phyloP scores from a whole-genome alignment of 192 early-diverging fungal genomes.

The Coemansia sp. region DNA sequence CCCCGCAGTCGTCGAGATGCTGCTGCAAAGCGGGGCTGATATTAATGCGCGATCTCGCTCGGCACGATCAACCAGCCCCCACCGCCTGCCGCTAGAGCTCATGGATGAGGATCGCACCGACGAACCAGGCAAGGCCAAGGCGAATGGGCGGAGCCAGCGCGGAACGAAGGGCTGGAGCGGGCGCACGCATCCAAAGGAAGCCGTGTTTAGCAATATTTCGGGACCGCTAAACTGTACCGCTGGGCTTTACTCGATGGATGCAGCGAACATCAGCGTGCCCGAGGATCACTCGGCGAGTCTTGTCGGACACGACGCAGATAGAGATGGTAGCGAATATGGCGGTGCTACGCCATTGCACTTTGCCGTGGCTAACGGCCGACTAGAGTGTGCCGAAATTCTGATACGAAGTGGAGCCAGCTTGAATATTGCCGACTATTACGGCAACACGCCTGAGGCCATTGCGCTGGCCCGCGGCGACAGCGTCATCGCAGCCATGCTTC shows the following conservation, averaged over 20 bases:
- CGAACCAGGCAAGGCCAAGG: conserved; percentile 1
- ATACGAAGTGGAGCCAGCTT: conserved; percentile 64
- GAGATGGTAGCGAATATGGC: conserved; percentile 25
- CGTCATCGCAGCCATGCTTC: background rate
- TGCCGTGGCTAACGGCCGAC: conserved; percentile 77
- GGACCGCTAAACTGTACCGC: conserved; percentile 31
- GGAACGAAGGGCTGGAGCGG: conserved; percentile 27
- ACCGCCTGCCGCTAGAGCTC: background rate
- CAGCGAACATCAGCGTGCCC: background rate
- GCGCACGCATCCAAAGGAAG: background rate
- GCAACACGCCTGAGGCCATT: conserved; percentile 47
- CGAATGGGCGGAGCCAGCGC: conserved; percentile 20
- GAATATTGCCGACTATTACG: conserved; percentile 63
- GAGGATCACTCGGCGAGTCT: conserved; percentile 2
- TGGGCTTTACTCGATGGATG: conserved; percentile 42
- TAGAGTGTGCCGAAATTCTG: conserved; percentile 63
- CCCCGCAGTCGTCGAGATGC: conserved; percentile 69
- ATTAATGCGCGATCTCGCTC: conserved; percentile 60
- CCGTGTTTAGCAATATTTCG: conserved; percentile 28
- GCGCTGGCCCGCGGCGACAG: conserved; percentile 36
- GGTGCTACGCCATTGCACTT: conserved; percentile 84
- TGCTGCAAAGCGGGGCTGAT: conserved; percentile 74
- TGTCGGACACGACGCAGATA: background rate
- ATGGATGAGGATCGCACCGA: conserved; percentile 4
- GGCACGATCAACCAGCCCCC: background rate